A percentile compares a stretch with the other conserved stretches of the same genome.
phyloP scores from a whole-genome alignment of 176 grass and related monocot species.

The Carex myosuroides region DNA sequence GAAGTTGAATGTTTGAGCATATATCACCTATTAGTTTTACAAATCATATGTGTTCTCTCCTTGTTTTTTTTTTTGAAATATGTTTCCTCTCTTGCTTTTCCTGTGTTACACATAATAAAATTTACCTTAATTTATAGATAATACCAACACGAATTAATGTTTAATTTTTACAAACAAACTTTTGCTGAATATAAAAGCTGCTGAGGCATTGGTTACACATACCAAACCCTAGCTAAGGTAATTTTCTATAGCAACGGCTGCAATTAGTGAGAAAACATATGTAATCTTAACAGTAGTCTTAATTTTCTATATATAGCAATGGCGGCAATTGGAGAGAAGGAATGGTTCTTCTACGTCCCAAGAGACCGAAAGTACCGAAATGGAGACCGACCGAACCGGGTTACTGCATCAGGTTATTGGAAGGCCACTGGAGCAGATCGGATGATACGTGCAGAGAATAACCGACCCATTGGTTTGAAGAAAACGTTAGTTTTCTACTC shows the following conservation, averaged over 20 bases:
- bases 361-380: slow-evolving; percentile 95
- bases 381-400: slow-evolving; percentile 89
- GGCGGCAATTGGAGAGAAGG: slow-evolving; percentile 96
- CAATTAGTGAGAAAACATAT: slow-evolving; percentile 71
- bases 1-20: not conserved
- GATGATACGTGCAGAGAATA: slow-evolving; percentile 58
- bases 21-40: not conserved
- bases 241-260: slow-evolving; percentile 42
- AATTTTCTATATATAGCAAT: slow-evolving; percentile 45
- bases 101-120: not conserved
- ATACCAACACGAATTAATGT: not conserved
- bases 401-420: slow-evolving; percentile 94
- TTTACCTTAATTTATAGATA: not conserved
- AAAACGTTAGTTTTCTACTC: slow-evolving; percentile 99
- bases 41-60: not conserved
- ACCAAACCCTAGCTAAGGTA: not conserved
- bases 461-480: slow-evolving; percentile 73
- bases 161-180: not conserved
- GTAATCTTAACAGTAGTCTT: not conserved
- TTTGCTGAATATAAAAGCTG: not conserved
- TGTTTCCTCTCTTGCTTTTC: not conserved
- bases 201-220: not conserved
- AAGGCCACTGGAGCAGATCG: slow-evolving; percentile 94
- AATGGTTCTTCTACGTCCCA: slow-evolving; percentile 99
- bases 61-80: no score